Percentiles rank a stretch among this genome's conserved stretches.
phyloP scores from a whole-genome alignment of 75 land plant species.

The Isoetes taiwanensis region DNA sequence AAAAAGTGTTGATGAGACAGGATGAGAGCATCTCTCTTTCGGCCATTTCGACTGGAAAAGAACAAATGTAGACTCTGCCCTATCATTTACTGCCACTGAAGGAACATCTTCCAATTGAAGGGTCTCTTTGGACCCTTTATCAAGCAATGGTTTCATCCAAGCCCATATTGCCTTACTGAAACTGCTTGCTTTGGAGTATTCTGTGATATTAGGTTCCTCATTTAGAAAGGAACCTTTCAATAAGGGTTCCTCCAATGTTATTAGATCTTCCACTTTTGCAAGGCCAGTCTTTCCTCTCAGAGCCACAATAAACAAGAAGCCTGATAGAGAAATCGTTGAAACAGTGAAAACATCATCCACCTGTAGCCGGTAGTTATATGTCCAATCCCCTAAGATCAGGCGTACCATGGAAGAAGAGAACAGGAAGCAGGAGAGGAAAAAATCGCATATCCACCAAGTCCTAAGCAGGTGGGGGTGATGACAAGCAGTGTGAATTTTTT shows the following conservation, averaged over 20 bases:
- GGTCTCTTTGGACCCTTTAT: constrained; percentile 25
- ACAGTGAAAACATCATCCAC: constrained; percentile 7
- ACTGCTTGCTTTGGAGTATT: constrained; percentile 27
- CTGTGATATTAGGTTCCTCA: constrained; percentile 9
- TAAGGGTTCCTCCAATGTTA: no score
- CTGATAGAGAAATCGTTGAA: constrained; percentile 2
- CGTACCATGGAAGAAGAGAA: no score
- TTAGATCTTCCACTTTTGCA: no score
- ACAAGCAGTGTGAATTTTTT: no score
- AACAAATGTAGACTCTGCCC: constrained; percentile 25
- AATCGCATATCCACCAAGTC: no score
- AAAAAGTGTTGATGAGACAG: constrained; percentile 25
- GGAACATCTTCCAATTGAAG: constrained; percentile 53
- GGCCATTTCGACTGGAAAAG: constrained; percentile 26
- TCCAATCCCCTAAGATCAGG: no score
- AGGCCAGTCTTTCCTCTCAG: constrained; percentile 7
- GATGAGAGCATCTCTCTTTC: constrained; percentile 13
- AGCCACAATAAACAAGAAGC: constrained; percentile 8
- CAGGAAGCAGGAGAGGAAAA: no score
- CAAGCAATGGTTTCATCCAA: constrained; percentile 59
- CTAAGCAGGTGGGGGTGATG: no score
- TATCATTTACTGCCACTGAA: constrained; percentile 32
- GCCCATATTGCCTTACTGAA: constrained; percentile 40
- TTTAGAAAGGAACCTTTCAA: not conserved
- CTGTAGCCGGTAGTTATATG: no score